phyloP scores from a whole-genome alignment of 768 basidiomycete species.

The Gyrodon lividus region DNA sequence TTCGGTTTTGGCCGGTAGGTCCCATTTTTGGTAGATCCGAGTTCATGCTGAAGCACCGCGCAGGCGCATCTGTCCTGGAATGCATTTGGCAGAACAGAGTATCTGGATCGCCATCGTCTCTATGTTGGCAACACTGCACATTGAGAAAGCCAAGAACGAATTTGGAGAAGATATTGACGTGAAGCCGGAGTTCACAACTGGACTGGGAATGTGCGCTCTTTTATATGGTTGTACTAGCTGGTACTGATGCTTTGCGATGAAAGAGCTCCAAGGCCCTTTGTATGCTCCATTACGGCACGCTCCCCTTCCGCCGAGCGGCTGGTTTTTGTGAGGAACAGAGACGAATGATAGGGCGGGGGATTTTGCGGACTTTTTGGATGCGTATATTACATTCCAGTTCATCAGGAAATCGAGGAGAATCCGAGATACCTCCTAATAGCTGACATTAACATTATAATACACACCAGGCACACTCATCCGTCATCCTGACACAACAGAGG shows the following conservation, averaged over 20 bases:
- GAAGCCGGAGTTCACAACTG: slow-evolving; percentile 22
- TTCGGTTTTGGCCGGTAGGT: slow-evolving; percentile 31
- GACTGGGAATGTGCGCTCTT: slow-evolving; percentile 16
- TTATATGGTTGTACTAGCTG: background rate
- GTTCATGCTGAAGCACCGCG: background rate
- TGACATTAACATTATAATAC: too few relatives aligned
- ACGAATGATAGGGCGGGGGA: background rate
- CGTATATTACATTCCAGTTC: too few relatives aligned
- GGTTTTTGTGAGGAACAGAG: slow-evolving; percentile 8
- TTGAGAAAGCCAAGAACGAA: slow-evolving; percentile 27
- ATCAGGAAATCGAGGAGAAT: too few relatives aligned
- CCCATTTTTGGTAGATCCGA: background rate
- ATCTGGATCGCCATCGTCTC: slow-evolving; percentile 34
- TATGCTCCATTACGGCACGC: slow-evolving; percentile 18
- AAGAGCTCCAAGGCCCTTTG: slow-evolving; percentile 26
- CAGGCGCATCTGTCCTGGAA: slow-evolving; percentile 35
- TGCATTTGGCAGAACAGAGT: slow-evolving; percentile 30
- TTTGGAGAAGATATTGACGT: slow-evolving; percentile 32
- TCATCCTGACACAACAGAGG: too few relatives aligned
- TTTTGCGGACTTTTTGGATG: too few relatives aligned
- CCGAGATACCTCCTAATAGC: too few relatives aligned
- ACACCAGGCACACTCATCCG: too few relatives aligned
- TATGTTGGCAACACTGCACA: slow-evolving; percentile 27
- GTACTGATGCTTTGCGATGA: slow-evolving; percentile 2
- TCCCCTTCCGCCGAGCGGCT: slow-evolving; percentile 15